Evolutionary conservation across 2,329 filamentous ascomycete species (phyloP).

Genomic region (Ophiostoma sp.): DNA sequence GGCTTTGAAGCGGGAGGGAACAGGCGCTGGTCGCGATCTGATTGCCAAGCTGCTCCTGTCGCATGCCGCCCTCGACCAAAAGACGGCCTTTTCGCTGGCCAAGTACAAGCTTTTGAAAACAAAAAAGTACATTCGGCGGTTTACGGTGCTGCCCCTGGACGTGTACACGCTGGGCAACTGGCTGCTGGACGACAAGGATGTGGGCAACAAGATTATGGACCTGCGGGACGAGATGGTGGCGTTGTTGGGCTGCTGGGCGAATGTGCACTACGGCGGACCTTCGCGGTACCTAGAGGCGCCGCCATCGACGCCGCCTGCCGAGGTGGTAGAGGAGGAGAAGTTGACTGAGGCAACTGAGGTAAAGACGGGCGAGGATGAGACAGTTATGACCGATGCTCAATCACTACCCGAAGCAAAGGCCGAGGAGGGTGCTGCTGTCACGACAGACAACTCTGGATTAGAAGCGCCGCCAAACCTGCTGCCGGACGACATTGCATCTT

Average conservation of each 20-base stretch:
- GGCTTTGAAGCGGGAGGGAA: constrained; percentile 69
- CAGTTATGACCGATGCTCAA: neutral
- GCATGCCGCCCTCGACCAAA: constrained; percentile 87
- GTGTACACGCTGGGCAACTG: constrained; percentile 73
- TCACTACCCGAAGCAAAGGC: constrained; percentile 28
- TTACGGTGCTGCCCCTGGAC: constrained; percentile 82
- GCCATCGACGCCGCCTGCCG: constrained; percentile 28
- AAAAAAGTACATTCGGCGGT: constrained; percentile 87
- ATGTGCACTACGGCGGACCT: constrained; percentile 71
- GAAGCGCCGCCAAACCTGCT: neutral
- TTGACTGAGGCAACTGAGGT: constrained; percentile 20
- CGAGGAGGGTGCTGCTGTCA: constrained; percentile 33
- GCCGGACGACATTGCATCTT: neutral
- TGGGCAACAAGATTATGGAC: constrained; percentile 73
- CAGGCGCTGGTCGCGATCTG: constrained; percentile 79
- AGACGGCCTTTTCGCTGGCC: constrained; percentile 87
- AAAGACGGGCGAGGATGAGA: neutral
- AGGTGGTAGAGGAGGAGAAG: constrained; percentile 34
- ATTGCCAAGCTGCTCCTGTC: constrained; percentile 91
- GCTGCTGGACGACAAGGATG: constrained; percentile 77
- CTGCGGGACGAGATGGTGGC: constrained; percentile 81
- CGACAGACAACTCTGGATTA: constrained; percentile 14
- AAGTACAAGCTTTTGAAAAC: constrained; percentile 96
- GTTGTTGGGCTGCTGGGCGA: constrained; percentile 83
- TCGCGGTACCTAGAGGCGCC: constrained; percentile 31